Evolutionary conservation across 2,329 filamentous ascomycete genomes (phyloP), one percentile per base, ranked within the genome.

Genomic region (Ophiostoma ulmi): DNA sequence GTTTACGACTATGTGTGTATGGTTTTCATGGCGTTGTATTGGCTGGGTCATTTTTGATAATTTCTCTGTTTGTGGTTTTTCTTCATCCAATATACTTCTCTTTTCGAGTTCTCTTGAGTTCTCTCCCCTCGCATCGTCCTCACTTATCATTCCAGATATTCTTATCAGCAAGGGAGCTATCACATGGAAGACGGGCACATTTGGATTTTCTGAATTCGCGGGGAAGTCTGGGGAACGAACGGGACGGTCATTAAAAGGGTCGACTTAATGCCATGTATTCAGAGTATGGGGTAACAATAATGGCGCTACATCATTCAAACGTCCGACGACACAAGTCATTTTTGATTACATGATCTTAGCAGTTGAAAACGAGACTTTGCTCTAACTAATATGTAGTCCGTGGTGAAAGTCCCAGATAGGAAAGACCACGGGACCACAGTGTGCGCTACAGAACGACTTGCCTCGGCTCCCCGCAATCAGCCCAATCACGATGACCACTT

Each of bases 391-490:
- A n/a, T n/a, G n/a, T n/a, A n/a, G n/a, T n/a, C n/a, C n/a, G n/a
- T n/a, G n/a, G n/a, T 31, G 48, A 35, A 66, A 26, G 55, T 68
- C n/a, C 55, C 41, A 48, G 13, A 17, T 20, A 41, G 22, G 52
- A 58, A 58, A 58, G 52, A 58, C 52, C 52, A 58, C 52, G 22
- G 31, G 52, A 58, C 52, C 22, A 48, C 44, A 48, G 44, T 48
- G 44, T 48, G 44, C 44, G 44, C 44, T 48, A 48, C 44, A 22
- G 22, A 26, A 13, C 26, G 17, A 39, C 64, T 26, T 65, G 17
- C 63, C 63, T 65, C 63, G 63, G 63, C 63, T 39, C 63, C 36
- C 63, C 63, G n/a, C 63, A 65, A 39, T 65, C 63, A 39, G 63
- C 35, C 63, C 63, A 65, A 65, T 65, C 63, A 65, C 35, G 63